These are phyloP conservation scores for Aspergillus sp. DNA, from an alignment of 2,329 filamentous ascomycete genomes.

Conservation along the genomic window DNA sequence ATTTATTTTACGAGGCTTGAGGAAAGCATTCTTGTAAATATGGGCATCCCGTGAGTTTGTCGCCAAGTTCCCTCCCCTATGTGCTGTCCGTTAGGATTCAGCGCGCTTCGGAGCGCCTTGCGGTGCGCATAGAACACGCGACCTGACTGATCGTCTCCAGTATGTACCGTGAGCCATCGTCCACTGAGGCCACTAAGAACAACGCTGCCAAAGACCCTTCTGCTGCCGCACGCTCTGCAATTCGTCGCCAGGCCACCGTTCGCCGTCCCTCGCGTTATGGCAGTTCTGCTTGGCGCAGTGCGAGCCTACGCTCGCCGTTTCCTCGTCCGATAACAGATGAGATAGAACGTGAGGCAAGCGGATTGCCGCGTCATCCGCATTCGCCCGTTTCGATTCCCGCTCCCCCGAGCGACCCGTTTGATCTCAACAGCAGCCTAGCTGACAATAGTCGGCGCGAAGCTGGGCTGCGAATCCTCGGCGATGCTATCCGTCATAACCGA, in stretches of 20 bases:
- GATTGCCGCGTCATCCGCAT: conserved; percentile 22
- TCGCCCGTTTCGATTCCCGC: conserved; percentile 28
- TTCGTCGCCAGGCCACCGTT: conserved; percentile 52
- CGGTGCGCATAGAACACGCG: conserved; percentile 9
- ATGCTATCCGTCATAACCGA: conserved; percentile 34
- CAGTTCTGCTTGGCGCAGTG: conserved; percentile 28
- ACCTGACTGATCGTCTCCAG: conserved; percentile 34
- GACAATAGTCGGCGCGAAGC: conserved; percentile 33
- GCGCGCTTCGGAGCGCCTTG: conserved; percentile 17
- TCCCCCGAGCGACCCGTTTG: conserved; percentile 29
- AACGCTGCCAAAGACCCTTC: conserved; percentile 54
- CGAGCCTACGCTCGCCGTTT: conserved; percentile 29
- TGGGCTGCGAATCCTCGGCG: conserved; percentile 34
- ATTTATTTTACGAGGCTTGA: neutral
- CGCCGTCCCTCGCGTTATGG: conserved; percentile 30
- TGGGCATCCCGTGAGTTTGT: conserved; percentile 46
- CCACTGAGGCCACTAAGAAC: conserved; percentile 41
- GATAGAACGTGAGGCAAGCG: conserved; percentile 30
- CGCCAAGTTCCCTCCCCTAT: conserved; percentile 4
- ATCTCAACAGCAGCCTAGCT: conserved; percentile 21
- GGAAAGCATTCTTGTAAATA: conserved; percentile 15
- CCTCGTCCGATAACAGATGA: conserved; percentile 30
- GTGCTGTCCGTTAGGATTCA: conserved; percentile 8
- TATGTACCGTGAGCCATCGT: conserved; percentile 56
- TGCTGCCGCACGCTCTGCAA: conserved; percentile 56